A percentile compares a stretch with the other conserved stretches of the same genome.
These are phyloP conservation scores for Lactuca sativa DNA, from an alignment of 129 eudicot species.

Conservation along the genomic window DNA sequence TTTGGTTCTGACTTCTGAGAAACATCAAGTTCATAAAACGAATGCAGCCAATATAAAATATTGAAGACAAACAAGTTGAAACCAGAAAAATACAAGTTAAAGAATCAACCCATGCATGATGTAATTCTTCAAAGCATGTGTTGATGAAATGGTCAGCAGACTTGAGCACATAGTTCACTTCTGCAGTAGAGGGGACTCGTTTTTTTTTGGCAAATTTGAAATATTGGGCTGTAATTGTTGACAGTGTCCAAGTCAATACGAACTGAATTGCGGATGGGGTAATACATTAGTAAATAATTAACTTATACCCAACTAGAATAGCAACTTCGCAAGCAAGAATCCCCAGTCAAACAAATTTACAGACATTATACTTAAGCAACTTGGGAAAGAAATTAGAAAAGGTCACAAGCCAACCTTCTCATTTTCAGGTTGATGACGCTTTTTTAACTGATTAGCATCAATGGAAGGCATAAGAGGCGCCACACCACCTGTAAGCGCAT, in stretches of 20 bases:
- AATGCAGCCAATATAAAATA: no score
- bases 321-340: not conserved
- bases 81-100: no score
- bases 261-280: not conserved
- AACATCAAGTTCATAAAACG: no score
- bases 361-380: not conserved
- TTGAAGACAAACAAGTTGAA: no score
- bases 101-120: no score
- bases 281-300: not conserved
- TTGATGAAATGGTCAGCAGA: not conserved
- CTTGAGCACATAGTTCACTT: not conserved
- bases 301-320: not conserved
- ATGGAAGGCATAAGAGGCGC: constrained; percentile 87
- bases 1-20: no score
- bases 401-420: constrained; percentile 58
- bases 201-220: no score
- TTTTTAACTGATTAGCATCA: constrained; percentile 71
- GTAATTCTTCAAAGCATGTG: not conserved
- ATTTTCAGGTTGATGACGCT: constrained; percentile 54
- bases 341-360: constrained; percentile 10
- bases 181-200: not conserved
- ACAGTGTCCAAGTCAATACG: not conserved
- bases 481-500: constrained; percentile 95
- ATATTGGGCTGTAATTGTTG: not conserved
- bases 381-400: not conserved